Evolutionary conservation across 495 filamentous ascomycete species (phyloP).

Genomic region (Darksidea phi): DNA sequence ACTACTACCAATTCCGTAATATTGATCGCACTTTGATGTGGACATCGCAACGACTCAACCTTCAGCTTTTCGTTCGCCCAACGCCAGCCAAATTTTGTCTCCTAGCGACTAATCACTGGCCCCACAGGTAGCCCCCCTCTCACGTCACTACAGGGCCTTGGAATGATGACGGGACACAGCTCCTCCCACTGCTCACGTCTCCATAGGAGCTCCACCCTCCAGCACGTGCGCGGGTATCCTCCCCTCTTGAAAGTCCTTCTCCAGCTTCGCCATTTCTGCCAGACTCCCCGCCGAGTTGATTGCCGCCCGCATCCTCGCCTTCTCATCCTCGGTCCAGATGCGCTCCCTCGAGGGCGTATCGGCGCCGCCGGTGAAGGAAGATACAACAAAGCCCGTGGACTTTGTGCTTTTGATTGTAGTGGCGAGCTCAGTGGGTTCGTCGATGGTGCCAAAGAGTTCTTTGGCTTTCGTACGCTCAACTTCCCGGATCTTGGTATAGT

Average conservation of each 20-base stretch:
- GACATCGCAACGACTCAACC: no score
- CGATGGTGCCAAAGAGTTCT: slow-evolving; percentile 76
- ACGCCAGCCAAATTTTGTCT: no score
- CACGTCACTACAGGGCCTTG: slow-evolving; percentile 18
- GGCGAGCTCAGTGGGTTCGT: slow-evolving; percentile 70
- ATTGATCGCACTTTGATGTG: no score
- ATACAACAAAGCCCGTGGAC: slow-evolving; percentile 74
- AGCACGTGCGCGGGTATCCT: slow-evolving; percentile 57
- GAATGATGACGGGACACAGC: no score
- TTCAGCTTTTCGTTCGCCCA: no score
- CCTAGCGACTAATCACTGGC: no score
- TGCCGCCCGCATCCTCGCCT: slow-evolving; percentile 66
- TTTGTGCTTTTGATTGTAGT: slow-evolving; percentile 78
- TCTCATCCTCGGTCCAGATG: slow-evolving; percentile 68
- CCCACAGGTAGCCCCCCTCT: no score
- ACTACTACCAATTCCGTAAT: neutral
- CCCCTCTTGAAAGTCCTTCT: slow-evolving; percentile 80
- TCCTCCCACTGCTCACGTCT: slow-evolving; percentile 7
- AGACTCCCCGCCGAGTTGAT: slow-evolving; percentile 83
- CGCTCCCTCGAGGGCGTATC: slow-evolving; percentile 51
- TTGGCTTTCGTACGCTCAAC: slow-evolving; percentile 71
- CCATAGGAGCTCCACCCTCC: slow-evolving; percentile 17
- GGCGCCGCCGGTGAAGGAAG: slow-evolving; percentile 46
- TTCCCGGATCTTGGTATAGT: slow-evolving; percentile 88
- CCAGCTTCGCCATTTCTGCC: slow-evolving; percentile 61